These are phyloP conservation scores for Pichia nanzhaoensis DNA, from an alignment of 805 yeast species.

Conservation along the genomic window DNA sequence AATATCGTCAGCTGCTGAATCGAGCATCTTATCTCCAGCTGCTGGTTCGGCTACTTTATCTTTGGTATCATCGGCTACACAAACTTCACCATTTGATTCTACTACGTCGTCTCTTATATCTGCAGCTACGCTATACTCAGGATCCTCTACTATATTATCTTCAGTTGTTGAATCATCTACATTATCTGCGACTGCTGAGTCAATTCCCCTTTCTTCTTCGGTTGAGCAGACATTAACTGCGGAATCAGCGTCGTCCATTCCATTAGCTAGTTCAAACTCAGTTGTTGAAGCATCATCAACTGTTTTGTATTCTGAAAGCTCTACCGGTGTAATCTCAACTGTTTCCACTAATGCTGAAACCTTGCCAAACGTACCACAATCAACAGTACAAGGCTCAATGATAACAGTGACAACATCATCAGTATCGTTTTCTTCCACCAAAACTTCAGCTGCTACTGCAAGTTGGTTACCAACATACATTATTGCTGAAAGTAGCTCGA, in stretches of 20 bases:
- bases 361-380: neutral
- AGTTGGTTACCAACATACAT: constrained; percentile 16
- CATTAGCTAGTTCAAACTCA: neutral
- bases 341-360: too few species aligned
- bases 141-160: too few species aligned
- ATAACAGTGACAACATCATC: neutral
- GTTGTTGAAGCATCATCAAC: neutral
- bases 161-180: too few species aligned
- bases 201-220: too few species aligned
- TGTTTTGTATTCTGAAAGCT: neutral
- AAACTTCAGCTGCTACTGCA: neutral
- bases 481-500: constrained; percentile 10
- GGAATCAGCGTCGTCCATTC: neutral
- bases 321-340: neutral
- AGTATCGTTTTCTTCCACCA: neutral
- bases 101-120: constrained; percentile 1
- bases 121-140: neutral
- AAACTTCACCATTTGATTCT: neutral
- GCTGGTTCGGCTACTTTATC: neutral
- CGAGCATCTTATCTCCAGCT: too few species aligned
- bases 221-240: too few species aligned
- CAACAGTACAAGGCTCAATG: neutral
- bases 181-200: too few species aligned
- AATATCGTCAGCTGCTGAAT: too few species aligned
- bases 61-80: neutral